Conservation (phyloP, 192 early-diverging fungal genomes). For the Mortierella antarctica region DNA sequence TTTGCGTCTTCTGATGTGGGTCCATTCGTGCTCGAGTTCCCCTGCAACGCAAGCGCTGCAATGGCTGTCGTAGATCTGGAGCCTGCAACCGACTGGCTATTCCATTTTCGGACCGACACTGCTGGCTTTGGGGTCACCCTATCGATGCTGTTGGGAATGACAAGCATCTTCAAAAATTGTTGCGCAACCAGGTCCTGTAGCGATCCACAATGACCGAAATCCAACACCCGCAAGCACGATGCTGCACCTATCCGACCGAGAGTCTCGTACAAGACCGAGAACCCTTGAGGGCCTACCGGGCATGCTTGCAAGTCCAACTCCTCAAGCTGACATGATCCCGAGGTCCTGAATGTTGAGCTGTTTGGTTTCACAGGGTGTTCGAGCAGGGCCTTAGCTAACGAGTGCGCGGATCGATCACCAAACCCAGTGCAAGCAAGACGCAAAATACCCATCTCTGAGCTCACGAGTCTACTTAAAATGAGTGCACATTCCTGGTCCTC, state of each 20-base stretch:
- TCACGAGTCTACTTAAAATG: constrained; percentile 23
- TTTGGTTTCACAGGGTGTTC: background rate
- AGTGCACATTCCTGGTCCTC: constrained; percentile 29
- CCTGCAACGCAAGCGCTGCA: too few species aligned
- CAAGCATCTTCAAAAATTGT: constrained; percentile 6
- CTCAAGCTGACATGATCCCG: constrained; percentile 15
- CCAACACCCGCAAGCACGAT: constrained; percentile 19
- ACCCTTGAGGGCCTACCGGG: constrained; percentile 19
- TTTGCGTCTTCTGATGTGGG: too few species aligned
- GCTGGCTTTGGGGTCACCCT: background rate
- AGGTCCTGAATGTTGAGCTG: background rate
- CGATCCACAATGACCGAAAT: constrained; percentile 33
- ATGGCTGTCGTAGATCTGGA: constrained; percentile 8
- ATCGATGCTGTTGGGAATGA: constrained; percentile 25
- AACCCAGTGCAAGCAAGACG: constrained; percentile 42
- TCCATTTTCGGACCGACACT: background rate
- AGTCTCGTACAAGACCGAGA: constrained; percentile 10
- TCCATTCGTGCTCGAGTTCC: too few species aligned
- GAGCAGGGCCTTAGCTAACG: constrained; percentile 8
- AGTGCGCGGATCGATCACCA: constrained; percentile 22
- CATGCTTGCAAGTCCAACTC: constrained; percentile 45
- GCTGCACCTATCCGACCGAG: background rate
- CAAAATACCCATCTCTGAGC: constrained; percentile 23
- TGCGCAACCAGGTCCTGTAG: constrained; percentile 16
- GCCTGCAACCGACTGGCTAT: background rate